Evolutionary conservation across 441 rosid genomes (phyloP), one percentile per base, ranked within the genome.

Genomic region (Raphanus hybrid): DNA sequence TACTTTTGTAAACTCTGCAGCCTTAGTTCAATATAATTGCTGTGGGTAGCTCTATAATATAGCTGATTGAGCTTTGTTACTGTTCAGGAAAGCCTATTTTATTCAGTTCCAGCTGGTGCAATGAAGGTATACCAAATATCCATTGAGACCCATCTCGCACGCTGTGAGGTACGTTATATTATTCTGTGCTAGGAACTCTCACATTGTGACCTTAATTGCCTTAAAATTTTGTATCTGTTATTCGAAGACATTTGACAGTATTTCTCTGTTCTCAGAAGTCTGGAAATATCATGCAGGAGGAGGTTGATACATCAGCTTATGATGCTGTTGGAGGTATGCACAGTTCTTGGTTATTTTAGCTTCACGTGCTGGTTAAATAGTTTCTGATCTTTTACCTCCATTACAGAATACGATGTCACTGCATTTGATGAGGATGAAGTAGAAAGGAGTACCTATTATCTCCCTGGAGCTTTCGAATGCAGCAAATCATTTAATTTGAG

Each of bases 1-100:
- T 50, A 16, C 74, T 58, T 80, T 45, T 76, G 43, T 52, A 32
- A 29, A 43, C 70, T 74, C 15, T 4, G 66, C 65, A 50, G 64
- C 73, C 76, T 75, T 64, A 58, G 58, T 35, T 74, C 37, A 74
- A 50, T 48, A 9, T 14, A 50, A 18, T 62, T 61, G 73, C 39
- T 67, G 67, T 62, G 41, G 41, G 20, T 64, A 70, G 59, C 64
- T 79, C 57, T 54, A 67, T 37, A 39, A 26, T 70, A 43, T 45
- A 61, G 58, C 76, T 80, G 18, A 76, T 41, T 54, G 76, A 41
- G 62, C 67, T 55, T 79, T 73, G 79, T 63, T 82, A 43, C 59
- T 70, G 79, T 86, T 78, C 97, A 97, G 99, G 97, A 93, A 83
- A 93, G 91, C 87, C 89, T 97, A 69, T 97, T 94, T 85, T 92